A percentile compares a stretch with the other conserved stretches of the same genome.
These are phyloP conservation scores for Skeletonema tropicum DNA, from an alignment of 108 stramenopile species.

Conservation along the genomic window DNA sequence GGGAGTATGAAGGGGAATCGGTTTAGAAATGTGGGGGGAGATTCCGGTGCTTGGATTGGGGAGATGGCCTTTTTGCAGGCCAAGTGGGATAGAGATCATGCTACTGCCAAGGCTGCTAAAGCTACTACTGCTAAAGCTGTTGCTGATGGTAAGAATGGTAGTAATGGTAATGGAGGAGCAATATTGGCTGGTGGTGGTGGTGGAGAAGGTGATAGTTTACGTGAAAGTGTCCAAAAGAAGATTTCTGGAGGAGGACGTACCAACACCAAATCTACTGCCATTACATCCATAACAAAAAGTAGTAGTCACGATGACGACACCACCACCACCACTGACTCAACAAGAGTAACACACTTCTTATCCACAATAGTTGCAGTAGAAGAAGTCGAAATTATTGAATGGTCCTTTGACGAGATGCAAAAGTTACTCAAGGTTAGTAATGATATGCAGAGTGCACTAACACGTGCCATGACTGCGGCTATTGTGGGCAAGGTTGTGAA, in stretches of 20 bases:
- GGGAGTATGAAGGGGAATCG: conserved; percentile 50
- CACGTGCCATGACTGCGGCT: conserved; percentile 82
- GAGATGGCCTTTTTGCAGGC: conserved; percentile 82
- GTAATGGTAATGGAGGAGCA: neutral
- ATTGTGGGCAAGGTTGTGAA: conserved; percentile 89
- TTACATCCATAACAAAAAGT: neutral
- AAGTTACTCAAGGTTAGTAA: conserved; percentile 64
- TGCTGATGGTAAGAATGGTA: neutral
- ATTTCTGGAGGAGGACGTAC: conserved; percentile 6
- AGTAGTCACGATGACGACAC: neutral
- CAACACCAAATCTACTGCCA: conserved; percentile 1
- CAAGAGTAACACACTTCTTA: conserved; percentile 11
- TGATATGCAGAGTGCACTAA: conserved; percentile 74
- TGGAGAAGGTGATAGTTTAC: neutral
- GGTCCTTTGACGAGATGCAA: conserved; percentile 82
- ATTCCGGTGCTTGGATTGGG: conserved; percentile 85
- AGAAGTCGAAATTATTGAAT: conserved; percentile 66
- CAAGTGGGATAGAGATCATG: conserved; percentile 55
- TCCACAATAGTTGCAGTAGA: conserved; percentile 70
- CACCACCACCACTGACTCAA: neutral
- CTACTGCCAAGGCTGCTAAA: neutral
- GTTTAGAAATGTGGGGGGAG: conserved; percentile 57
- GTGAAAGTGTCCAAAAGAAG: conserved; percentile 9
- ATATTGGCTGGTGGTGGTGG: neutral
- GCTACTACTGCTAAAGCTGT: neutral